Evolutionary conservation across 2,329 filamentous ascomycete genomes (phyloP).

Genomic region (Lomentospora prolificans): DNA sequence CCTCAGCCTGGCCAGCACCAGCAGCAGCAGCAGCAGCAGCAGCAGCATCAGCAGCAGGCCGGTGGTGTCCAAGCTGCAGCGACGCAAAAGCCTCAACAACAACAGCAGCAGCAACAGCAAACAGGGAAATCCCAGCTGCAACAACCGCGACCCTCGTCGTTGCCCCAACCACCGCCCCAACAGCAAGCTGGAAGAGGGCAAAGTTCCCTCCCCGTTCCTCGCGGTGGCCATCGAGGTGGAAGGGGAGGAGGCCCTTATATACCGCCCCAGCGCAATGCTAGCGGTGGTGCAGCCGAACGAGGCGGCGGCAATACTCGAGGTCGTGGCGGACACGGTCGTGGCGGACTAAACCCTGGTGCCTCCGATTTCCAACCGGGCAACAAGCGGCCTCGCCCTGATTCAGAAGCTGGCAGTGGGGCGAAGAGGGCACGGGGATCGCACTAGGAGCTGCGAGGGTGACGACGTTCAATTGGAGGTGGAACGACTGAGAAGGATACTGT

Average conservation of each 20-base stretch:
- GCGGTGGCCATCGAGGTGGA: constrained; percentile 28
- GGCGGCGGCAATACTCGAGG: constrained; percentile 32
- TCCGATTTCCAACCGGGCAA: constrained; percentile 48
- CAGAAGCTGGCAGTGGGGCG: constrained; percentile 29
- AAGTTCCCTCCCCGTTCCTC: constrained; percentile 29
- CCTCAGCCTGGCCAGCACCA: constrained; percentile 9
- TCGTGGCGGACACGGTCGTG: constrained; percentile 25
- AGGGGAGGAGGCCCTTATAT: constrained; percentile 23
- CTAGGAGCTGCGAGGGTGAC: constrained; percentile 13
- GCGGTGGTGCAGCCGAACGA: constrained; percentile 21
- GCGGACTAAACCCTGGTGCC: constrained; percentile 38
- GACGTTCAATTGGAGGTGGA: neutral
- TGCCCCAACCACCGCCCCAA: neutral
- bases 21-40: neutral
- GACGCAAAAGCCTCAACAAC: constrained; percentile 11
- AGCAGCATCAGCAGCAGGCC: constrained; percentile 10
- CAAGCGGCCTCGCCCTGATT: constrained; percentile 48
- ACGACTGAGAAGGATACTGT: neutral
- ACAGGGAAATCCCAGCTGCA: constrained; percentile 14
- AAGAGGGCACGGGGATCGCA: constrained; percentile 32
- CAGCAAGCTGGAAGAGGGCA: constrained; percentile 7
- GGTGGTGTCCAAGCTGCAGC: neutral
- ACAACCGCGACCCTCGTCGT: constrained; percentile 12
- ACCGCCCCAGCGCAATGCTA: constrained; percentile 26
- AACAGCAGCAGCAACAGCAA: constrained; percentile 12